Base-by-base conservation (phyloP, 345 rosid genomes). In the Arabidopsis thaliana region DNA sequence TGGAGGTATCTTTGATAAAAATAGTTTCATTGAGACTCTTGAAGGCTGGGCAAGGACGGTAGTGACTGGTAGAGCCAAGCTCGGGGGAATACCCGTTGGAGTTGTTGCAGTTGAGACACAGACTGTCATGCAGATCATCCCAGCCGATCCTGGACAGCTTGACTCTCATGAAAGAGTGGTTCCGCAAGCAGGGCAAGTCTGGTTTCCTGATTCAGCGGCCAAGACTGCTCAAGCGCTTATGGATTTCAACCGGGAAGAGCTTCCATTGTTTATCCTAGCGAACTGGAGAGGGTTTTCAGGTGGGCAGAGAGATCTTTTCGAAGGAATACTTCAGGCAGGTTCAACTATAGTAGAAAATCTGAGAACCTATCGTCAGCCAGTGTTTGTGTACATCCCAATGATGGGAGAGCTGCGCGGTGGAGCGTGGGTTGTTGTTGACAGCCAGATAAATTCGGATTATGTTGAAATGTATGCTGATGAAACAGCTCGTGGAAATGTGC, bases 11-110 rank as follows among this genome's bases (percentile, higher is more conserved):
- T 95, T 95, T 51, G 99, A 95, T 85, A 92, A 80, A 87, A 88
- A 85, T 78, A 95, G 96, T 80, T 95, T 95, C 80, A 76, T 95
- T 37, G 99, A 95, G 80, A 90, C 89, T 16, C 84, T 95, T 59
- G 97, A 95, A 84, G 96, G 99, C 72, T 95, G 99, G 99, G 99
- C 99, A 22, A 88, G 99, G 83, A 95, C 99, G 2, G 99, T 93
- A 69, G 98, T 95, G 59, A 95, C 98, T n/a, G 99, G 99, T 81
- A 85, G 99, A 86, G 99, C 99, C 44, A 95, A 87, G 77, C 98
- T 95, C 5, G 99, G 98, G 74, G 99, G 99, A 63, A 95, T 95
- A 45, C 99, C 99, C 8, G 93, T 93, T 6, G 99, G 99, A 73
- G 88, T 95, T 55, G 93, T 95, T 64, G 98, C 99, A 13, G 99